A percentile compares a stretch with the other conserved stretches of the same genome.
phyloP scores from a whole-genome alignment of 2,329 filamentous ascomycete genomes.

The Hymenoscyphus fraxineus region DNA sequence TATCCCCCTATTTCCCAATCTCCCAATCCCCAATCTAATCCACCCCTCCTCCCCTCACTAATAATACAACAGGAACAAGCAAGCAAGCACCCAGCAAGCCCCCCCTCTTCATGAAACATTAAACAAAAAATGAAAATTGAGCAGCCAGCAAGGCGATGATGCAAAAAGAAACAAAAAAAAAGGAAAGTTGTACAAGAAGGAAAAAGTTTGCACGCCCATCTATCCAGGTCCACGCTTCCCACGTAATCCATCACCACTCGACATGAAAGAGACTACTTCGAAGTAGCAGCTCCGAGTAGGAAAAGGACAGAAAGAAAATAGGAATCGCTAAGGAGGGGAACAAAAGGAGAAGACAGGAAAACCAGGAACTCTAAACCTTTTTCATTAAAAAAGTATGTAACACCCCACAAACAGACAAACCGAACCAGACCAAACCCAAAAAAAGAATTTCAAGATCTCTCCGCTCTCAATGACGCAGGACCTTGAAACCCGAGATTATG shows the following conservation, averaged over 20 bases:
- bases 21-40: neutral
- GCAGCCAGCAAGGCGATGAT: too few species aligned
- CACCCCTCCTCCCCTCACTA: neutral
- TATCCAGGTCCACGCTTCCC: neutral
- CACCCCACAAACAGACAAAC: neutral
- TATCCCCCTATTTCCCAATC: neutral
- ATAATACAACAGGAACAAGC: neutral
- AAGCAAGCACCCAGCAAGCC: neutral
- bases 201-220: neutral
- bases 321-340: too few species aligned
- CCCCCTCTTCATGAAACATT: neutral
- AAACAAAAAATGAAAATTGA: neutral
- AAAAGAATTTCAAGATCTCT: constrained; percentile 6
- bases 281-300: too few species aligned
- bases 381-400: neutral
- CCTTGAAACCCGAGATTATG: constrained; percentile 7
- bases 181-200: neutral
- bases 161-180: too few species aligned
- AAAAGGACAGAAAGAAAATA: too few species aligned
- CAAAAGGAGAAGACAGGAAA: too few species aligned
- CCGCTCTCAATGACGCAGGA: neutral
- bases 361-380: neutral
- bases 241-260: too few species aligned
- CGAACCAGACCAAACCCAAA: neutral
- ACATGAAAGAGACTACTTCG: too few species aligned